These are phyloP conservation scores for Chenopodium formosanum DNA, from an alignment of 148 eudicot species.

Conservation along the genomic window DNA sequence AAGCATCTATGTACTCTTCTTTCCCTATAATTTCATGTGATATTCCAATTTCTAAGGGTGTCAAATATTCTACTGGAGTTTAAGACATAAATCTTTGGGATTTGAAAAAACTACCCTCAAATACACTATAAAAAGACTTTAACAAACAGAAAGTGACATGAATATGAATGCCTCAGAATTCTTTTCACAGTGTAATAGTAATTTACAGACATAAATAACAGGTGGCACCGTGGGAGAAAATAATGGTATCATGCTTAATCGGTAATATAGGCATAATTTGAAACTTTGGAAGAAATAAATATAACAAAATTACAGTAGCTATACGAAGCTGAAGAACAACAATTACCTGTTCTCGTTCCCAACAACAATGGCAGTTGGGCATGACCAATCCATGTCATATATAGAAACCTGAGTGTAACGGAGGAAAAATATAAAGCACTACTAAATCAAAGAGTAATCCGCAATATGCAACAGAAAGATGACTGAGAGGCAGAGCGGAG, in stretches of 20 bases:
- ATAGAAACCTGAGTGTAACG: conserved; percentile 59
- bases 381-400: conserved; percentile 87
- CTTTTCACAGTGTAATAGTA: neutral
- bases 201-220: neutral
- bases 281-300: neutral
- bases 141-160: neutral
- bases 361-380: conserved; percentile 94
- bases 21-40: no score
- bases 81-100: no score
- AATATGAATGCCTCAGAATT: no score
- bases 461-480: neutral
- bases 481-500: neutral
- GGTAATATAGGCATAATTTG: neutral
- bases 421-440: neutral
- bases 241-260: neutral
- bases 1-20: no score
- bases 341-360: conserved; percentile 83
- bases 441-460: neutral
- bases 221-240: neutral
- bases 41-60: no score
- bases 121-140: no score
- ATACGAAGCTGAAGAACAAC: neutral
- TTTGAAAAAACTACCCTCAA: no score
- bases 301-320: neutral
- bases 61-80: no score